These are phyloP conservation scores for Gautieria morchelliformis DNA, from an alignment of 768 basidiomycete species.

Conservation along the genomic window DNA sequence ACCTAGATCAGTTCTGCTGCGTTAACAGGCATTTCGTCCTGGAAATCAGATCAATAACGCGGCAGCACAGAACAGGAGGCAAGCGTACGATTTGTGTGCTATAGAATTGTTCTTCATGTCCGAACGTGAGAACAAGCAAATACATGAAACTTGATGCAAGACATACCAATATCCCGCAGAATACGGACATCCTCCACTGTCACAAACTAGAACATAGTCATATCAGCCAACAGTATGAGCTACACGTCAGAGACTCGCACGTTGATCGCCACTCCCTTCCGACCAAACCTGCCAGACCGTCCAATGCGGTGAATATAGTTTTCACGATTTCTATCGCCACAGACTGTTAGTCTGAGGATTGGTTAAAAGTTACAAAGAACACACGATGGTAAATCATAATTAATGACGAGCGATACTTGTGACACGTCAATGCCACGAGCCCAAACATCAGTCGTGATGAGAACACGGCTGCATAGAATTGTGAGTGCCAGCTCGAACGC, in stretches of 20 bases:
- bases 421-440: slow-evolving; percentile 98
- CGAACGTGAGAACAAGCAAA: slow-evolving; percentile 1
- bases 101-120: slow-evolving; percentile 79
- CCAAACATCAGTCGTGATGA: slow-evolving; percentile 96
- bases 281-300: slow-evolving; percentile 96
- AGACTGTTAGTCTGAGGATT: slow-evolving; percentile 5
- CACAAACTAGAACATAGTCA: slow-evolving; percentile 50
- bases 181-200: slow-evolving; percentile 95
- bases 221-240: not conserved
- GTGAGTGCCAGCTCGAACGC: not conserved
- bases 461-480: slow-evolving; percentile 54
- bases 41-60: slow-evolving; percentile 17
- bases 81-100: slow-evolving; percentile 78
- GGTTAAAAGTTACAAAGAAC: slow-evolving; percentile 19
- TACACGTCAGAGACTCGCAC: slow-evolving; percentile 33
- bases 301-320: slow-evolving; percentile 99
- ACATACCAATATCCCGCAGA: slow-evolving; percentile 89
- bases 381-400: slow-evolving; percentile 91
- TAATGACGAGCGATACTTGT: slow-evolving; percentile 95
- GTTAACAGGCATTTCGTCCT: slow-evolving; percentile 99
- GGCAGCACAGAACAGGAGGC: slow-evolving; percentile 1
- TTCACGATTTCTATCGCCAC: slow-evolving; percentile 69
- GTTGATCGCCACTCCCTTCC: slow-evolving; percentile 99
- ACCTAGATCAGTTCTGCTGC: slow-evolving; percentile 87
- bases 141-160: not conserved